Evolutionary conservation across 2,329 filamentous ascomycete genomes (phyloP), one percentile per base, ranked within the genome.

Genomic region (Penicillium olsonii): DNA sequence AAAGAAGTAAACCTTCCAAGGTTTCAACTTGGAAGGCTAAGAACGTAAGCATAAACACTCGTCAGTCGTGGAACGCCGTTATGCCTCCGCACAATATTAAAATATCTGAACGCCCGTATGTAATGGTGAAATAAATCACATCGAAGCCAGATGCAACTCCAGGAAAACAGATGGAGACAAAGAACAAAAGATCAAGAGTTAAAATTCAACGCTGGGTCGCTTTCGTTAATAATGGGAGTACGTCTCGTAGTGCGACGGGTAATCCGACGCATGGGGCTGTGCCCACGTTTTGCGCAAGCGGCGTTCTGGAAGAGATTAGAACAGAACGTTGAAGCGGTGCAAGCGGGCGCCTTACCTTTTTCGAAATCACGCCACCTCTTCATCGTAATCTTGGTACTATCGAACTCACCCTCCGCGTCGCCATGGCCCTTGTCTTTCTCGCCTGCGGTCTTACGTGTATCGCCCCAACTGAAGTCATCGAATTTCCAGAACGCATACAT

Each of bases 401-500:
- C 95, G 65, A 99, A 99, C 72, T 97, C 94, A 56, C 94, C 94
- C 72, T 96, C 90, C 56, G 87, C 87, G 65, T 92, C 92, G 12
- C 65, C 68, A 55, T 91, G 85, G 26, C 90, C 88, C 75, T 92
- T 94, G 78, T 92, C 87, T 76, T 88, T 90, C 67, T 96, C 92
- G 22, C 92, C 92, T 0, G 87, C 89, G 34, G 92, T 96, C 83
- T 97, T 95, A 54, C 94, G 85, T 47, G 94, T 99, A 57, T 99
- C 95, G 65, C 94, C 94, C 94, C 94, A 99, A 49, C 89, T 95
- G 79, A 99, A 99, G 77, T 99, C 94, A 70, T 99, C 94, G 69
- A 99, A 99, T 76, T 99, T 97, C 94, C 94, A 99, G 79, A 92
- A 99, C 3, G 94, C 88, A 68, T 99, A 99, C 7, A 84, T 84